Evolutionary conservation across 2,329 filamentous ascomycete species (phyloP).

Genomic region (Xylariaceae sp.): DNA sequence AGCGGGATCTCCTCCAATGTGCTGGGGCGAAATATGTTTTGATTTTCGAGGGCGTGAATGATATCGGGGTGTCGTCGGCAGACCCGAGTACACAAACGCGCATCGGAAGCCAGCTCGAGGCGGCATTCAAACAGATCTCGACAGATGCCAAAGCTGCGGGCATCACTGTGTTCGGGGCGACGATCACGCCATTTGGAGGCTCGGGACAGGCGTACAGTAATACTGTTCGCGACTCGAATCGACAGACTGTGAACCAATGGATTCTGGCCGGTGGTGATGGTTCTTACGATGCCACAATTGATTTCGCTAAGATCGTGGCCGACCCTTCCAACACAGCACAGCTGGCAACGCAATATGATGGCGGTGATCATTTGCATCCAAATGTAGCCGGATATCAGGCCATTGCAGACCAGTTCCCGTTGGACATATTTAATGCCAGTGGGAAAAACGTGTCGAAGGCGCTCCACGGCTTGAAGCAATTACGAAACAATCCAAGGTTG

Average conservation of each 20-base stretch:
- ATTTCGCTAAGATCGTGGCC: constrained; percentile 58
- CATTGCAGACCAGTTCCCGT: constrained; percentile 57
- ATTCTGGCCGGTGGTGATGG: constrained; percentile 50
- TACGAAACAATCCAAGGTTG: too few species aligned
- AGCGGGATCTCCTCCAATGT: constrained; percentile 61
- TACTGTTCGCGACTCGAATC: constrained; percentile 52
- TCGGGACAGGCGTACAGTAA: constrained; percentile 53
- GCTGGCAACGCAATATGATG: constrained; percentile 51
- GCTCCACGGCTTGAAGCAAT: too few species aligned
- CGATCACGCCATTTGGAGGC: constrained; percentile 62
- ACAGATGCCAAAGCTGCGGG: constrained; percentile 51
- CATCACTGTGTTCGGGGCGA: constrained; percentile 59
- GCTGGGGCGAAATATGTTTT: constrained; percentile 59
- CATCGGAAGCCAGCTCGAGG: constrained; percentile 51
- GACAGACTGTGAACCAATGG: constrained; percentile 59
- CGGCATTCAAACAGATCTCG: constrained; percentile 58
- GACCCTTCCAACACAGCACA: constrained; percentile 48
- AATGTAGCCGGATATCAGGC: constrained; percentile 58
- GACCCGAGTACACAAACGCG: constrained; percentile 45
- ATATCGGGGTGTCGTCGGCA: constrained; percentile 55
- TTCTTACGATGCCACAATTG: constrained; percentile 58
- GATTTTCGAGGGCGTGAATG: constrained; percentile 68
- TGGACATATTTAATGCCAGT: constrained; percentile 45
- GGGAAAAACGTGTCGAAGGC: too few species aligned
- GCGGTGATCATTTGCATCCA: constrained; percentile 65